Base-by-base conservation (phyloP, 2,329 filamentous ascomycete genomes). In the Saccharata proteae region DNA sequence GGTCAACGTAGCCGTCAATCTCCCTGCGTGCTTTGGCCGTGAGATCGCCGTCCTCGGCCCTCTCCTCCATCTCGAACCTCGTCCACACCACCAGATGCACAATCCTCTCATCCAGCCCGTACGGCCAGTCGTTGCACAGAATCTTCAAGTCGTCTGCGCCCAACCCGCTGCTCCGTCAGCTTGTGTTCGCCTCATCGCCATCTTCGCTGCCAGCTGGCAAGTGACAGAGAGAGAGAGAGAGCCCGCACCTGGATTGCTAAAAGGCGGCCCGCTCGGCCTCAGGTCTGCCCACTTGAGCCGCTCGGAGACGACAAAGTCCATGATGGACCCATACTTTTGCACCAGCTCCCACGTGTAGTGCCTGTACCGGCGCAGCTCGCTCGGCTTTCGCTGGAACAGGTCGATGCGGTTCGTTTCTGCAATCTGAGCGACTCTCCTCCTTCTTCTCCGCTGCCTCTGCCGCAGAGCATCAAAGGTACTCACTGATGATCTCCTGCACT, bases 61-160 rank as follows among this genome's bases (percentile, higher is more conserved):
- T 77, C 35, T 85, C 80, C 32, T 74, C 67, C 15, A 94, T 62
- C 28, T 70, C 65, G 47, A 93, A 93, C 55, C 93, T 93, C 28
- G 81, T 90, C 88, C 88, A 96, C 9, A 93, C 74, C 4, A 93
- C 82, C 3, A 94, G 63, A 51, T 94, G 88, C 11, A 82, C 71
- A 40, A 93, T 86, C 30, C 70, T 66, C 27, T 62, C 49, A 44
- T 90, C 83, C 32, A 94, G 65, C 0, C 83, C 85, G 48, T 94
- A 96, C 1, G 88, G 88, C 82, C 85, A 94, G 64, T 96, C 86
- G 49, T 96, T 96, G 57, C 71, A 73, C 23, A 93, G 55, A 28
- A 93, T 76, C 53, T 75, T 84, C 45, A 77, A 59, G 47, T 90
- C 79, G 27, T 59, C 65, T 66, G 38, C 24, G n/a, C 15, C 15